These are phyloP conservation scores for Aspergillus aculeatus DNA, from an alignment of 2,329 filamentous ascomycete genomes.

Conservation along the genomic window DNA sequence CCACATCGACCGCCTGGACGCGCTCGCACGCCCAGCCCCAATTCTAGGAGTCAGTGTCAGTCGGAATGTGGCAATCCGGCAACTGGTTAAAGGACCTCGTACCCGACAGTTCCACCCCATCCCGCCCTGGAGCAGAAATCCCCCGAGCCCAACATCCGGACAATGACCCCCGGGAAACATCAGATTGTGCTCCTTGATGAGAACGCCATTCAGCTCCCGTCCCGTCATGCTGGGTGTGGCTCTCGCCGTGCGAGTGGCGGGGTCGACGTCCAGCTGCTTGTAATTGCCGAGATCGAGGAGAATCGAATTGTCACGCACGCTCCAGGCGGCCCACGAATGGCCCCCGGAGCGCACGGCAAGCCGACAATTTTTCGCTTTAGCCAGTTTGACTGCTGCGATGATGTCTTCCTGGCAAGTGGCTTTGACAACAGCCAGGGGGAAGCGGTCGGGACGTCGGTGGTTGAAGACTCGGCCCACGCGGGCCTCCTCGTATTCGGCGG, in stretches of 20 bases:
- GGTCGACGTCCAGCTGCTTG: conserved; percentile 43
- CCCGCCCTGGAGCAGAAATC: conserved; percentile 46
- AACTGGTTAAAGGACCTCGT: conserved; percentile 1
- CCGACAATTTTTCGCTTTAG: conserved; percentile 33
- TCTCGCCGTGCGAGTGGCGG: conserved; percentile 37
- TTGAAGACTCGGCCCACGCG: conserved; percentile 49
- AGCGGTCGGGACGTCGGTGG: conserved; percentile 39
- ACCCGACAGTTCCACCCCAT: conserved; percentile 59
- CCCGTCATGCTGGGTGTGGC: conserved; percentile 53
- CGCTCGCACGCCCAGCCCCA: conserved; percentile 57
- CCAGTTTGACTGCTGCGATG: conserved; percentile 40
- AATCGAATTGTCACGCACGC: conserved; percentile 49
- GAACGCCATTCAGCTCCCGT: conserved; percentile 20
- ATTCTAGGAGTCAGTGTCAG: conserved; percentile 35
- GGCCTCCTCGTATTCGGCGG: conserved; percentile 36
- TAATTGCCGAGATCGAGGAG: conserved; percentile 44
- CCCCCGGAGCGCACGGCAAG: conserved; percentile 52
- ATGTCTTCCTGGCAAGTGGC: conserved; percentile 39
- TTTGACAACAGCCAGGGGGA: conserved; percentile 44
- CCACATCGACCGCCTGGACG: conserved; percentile 48
- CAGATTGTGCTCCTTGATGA: conserved; percentile 32
- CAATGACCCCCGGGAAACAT: conserved; percentile 58
- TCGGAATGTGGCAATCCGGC: too few species aligned
- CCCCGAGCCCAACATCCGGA: conserved; percentile 57
- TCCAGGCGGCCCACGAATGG: conserved; percentile 52